Evolutionary conservation across 345 rosid species (phyloP), one percentile per base, ranked within the genome.

Genomic region (Anastatica hierochuntica): DNA sequence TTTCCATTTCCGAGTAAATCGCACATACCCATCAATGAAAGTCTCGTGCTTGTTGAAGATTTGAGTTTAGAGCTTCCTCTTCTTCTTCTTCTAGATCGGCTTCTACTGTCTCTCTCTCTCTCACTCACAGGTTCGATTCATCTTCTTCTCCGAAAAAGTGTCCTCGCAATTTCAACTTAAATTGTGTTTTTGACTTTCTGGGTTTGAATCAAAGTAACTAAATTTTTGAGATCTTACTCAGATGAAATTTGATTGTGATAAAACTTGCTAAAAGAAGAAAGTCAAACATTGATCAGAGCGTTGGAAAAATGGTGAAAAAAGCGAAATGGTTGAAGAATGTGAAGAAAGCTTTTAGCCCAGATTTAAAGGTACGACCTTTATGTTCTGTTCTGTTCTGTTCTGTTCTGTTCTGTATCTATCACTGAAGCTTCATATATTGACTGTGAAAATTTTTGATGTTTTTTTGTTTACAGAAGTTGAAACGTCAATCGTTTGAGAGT

Each of bases 301-400:
- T n/a, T 59, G 76, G 67, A 67, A 58, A 70, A 65, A 90, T 90
- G 98, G 95, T 95, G 37, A 79, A 65, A 48, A 87, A 87, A 62
- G 89, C 92, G 24, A 90, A 84, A 60, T 90, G 98, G 98, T 74
- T 90, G 59, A 74, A 89, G 62, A 76, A 72, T 43, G 81, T 90
- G n/a, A 84, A 77, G 80, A 90, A 82, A 53, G 88, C 87, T 42
- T 79, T 87, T 62, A 80, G 87, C 62, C 82, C 85, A 2, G 79
- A 80, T 10, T 76, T 85, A 50, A 66, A 58, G 60, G 70, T 65
- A 14, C n/a, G n/a, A n/a, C n/a, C n/a, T n/a, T n/a, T n/a, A n/a
- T n/a, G n/a, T n/a, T n/a, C n/a, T n/a, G n/a, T n/a, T n/a, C n/a
- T n/a, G n/a, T n/a, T n/a, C n/a, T n/a, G n/a, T n/a, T n/a, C n/a